A percentile compares a stretch with the other conserved stretches of the same genome.
phyloP scores from a whole-genome alignment of 108 stramenopile species.

The Cyclotella atomus region DNA sequence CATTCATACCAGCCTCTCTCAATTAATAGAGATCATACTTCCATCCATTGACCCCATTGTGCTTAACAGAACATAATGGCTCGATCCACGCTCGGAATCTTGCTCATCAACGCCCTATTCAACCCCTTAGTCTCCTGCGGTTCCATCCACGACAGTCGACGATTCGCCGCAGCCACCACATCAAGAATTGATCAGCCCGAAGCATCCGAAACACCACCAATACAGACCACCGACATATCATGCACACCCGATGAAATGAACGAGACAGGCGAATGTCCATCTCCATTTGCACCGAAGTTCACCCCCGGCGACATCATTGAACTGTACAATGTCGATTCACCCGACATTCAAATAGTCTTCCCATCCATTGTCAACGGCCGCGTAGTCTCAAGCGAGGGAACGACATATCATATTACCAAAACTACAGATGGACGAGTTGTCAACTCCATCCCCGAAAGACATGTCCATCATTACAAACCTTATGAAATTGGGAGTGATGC shows the following conservation, averaged over 20 bases:
- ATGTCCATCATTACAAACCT: conserved; percentile 25
- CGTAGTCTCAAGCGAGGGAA: background rate
- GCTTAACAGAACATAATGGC: too few relatives aligned
- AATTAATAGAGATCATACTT: too few relatives aligned
- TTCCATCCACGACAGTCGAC: background rate
- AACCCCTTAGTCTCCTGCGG: background rate
- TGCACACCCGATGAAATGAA: background rate
- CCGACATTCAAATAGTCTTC: conserved; percentile 46
- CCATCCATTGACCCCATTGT: too few relatives aligned
- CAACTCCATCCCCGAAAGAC: conserved; percentile 22
- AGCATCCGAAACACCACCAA: background rate
- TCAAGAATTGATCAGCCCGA: conserved; percentile 10
- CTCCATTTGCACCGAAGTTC: conserved; percentile 19
- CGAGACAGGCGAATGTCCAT: background rate
- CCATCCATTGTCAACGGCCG: conserved; percentile 30
- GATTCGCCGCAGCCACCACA: too few relatives aligned
- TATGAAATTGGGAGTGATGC: conserved; percentile 23
- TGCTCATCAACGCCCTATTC: too few relatives aligned
- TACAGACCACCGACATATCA: background rate
- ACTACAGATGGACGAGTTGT: conserved; percentile 35
- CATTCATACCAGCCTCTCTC: too few relatives aligned
- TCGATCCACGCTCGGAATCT: too few relatives aligned
- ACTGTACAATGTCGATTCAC: conserved; percentile 31
- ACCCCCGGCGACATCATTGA: conserved; percentile 34
- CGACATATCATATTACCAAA: conserved; percentile 22